A percentile compares a stretch with the other conserved stretches of the same genome.
These are phyloP conservation scores for Aurifilum marmelostoma DNA, from an alignment of 2,329 filamentous ascomycete species.

Conservation along the genomic window DNA sequence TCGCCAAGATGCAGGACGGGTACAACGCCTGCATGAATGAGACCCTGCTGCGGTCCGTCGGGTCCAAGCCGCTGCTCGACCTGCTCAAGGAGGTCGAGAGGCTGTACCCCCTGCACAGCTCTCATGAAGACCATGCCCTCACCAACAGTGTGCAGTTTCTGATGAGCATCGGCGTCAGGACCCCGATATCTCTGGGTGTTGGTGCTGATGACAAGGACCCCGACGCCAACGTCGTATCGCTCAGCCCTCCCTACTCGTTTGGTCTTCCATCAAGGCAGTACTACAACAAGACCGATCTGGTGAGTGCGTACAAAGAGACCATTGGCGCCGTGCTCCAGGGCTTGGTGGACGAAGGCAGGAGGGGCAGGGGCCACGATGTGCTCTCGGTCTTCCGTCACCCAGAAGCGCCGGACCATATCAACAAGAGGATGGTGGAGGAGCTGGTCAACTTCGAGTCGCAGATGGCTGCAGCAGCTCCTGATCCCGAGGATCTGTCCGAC, in stretches of 20 bases:
- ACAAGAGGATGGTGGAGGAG: conserved; percentile 35
- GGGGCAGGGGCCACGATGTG: background rate
- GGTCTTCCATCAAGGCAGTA: conserved; percentile 66
- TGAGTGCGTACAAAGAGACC: conserved; percentile 53
- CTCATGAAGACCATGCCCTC: conserved; percentile 4
- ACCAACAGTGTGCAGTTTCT: conserved; percentile 52
- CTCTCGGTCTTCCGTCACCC: conserved; percentile 34
- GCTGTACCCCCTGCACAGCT: conserved; percentile 34
- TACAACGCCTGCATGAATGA: conserved; percentile 71
- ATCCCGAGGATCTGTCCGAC: conserved; percentile 30
- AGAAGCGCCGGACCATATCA: conserved; percentile 32
- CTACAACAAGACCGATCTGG: conserved; percentile 57
- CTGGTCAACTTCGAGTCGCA: conserved; percentile 33
- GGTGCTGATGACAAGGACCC: conserved; percentile 50
- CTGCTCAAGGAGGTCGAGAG: conserved; percentile 56
- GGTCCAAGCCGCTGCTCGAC: conserved; percentile 57
- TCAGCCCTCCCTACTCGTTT: conserved; percentile 52
- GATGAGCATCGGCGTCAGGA: conserved; percentile 35
- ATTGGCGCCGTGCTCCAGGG: conserved; percentile 45
- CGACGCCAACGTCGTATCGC: conserved; percentile 40
- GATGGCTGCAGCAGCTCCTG: conserved; percentile 28
- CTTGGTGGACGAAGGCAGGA: conserved; percentile 17
- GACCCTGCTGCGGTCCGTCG: conserved; percentile 56
- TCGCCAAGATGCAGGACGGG: conserved; percentile 64
- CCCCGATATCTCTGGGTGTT: conserved; percentile 47